A percentile compares a stretch with the other conserved stretches of the same genome.
Evolutionary conservation across 2,329 filamentous ascomycete species (phyloP).

Genomic region (Xenoacremonium recifei): DNA sequence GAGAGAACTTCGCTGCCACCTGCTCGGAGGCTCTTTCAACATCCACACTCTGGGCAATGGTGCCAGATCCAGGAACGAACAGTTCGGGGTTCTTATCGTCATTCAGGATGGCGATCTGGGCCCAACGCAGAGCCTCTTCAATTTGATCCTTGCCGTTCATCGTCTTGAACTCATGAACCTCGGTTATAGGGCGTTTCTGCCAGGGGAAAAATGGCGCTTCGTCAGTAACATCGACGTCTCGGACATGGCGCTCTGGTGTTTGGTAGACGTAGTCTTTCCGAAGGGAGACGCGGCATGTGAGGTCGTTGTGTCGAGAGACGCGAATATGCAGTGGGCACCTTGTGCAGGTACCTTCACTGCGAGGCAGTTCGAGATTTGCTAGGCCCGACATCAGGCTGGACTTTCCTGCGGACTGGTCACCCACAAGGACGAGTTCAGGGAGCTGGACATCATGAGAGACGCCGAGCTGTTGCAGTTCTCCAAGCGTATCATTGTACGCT

Average conservation of each 20-base stretch:
- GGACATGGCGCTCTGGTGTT: constrained; percentile 38
- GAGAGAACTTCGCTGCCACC: constrained; percentile 69
- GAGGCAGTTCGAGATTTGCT: constrained; percentile 68
- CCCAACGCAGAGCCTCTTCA: constrained; percentile 67
- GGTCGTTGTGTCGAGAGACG: constrained; percentile 56
- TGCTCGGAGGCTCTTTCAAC: constrained; percentile 36
- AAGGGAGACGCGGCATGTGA: constrained; percentile 68
- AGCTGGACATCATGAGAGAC: constrained; percentile 70
- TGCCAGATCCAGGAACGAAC: constrained; percentile 52
- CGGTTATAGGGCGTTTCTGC: constrained; percentile 46
- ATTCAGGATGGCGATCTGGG: constrained; percentile 75
- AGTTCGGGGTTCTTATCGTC: constrained; percentile 52
- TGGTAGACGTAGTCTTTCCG: constrained; percentile 62
- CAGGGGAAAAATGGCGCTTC: constrained; percentile 64
- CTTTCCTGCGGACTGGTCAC: constrained; percentile 84
- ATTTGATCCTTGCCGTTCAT: constrained; percentile 62
- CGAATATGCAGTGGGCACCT: constrained; percentile 80
- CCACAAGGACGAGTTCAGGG: constrained; percentile 78
- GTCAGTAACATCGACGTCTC: constrained; percentile 46
- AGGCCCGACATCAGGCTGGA: constrained; percentile 66
- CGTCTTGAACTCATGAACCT: constrained; percentile 59
- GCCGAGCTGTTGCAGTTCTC: constrained; percentile 68
- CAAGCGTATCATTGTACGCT: constrained; percentile 63
- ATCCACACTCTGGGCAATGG: constrained; percentile 35
- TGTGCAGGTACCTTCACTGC: constrained; percentile 72